Evolutionary conservation across 495 filamentous ascomycete species (phyloP).

Genomic region (Hypoxylon intermedium): DNA sequence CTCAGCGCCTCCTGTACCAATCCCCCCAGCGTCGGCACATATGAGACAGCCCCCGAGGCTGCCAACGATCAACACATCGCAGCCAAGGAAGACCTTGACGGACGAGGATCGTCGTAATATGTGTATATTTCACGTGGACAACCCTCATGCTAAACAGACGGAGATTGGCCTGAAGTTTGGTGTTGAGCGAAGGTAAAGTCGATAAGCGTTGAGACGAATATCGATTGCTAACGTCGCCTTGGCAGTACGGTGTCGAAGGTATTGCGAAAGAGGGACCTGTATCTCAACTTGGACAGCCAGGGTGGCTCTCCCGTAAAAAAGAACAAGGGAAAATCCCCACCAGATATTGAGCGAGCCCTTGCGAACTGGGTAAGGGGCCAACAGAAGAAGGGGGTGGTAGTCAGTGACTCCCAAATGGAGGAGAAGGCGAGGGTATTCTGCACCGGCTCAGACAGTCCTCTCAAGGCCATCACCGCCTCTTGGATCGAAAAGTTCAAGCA

Average conservation of each 20-base stretch:
- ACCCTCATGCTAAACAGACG: constrained; percentile 94
- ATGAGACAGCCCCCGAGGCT: constrained; percentile 54
- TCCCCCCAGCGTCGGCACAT: constrained; percentile 61
- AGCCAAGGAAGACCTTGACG: constrained; percentile 87
- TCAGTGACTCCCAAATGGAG: constrained; percentile 84
- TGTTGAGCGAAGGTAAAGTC: constrained; percentile 91
- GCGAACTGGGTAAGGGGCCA: constrained; percentile 86
- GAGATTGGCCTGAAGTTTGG: constrained; percentile 98
- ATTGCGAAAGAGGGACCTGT: constrained; percentile 94
- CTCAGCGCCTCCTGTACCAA: constrained; percentile 61
- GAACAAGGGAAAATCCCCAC: constrained; percentile 85
- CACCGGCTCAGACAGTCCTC: constrained; percentile 76
- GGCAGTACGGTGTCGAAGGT: constrained; percentile 98
- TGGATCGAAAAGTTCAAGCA: constrained; percentile 98
- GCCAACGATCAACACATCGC: constrained; percentile 60
- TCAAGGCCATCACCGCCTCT: constrained; percentile 73
- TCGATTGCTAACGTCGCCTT: constrained; percentile 33
- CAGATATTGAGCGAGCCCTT: constrained; percentile 92
- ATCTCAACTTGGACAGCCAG: constrained; percentile 86
- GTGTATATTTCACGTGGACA: constrained; percentile 94
- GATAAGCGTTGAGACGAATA: constrained; percentile 7
- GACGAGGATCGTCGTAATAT: constrained; percentile 90
- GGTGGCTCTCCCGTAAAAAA: constrained; percentile 88
- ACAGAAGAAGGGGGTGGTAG: constrained; percentile 73
- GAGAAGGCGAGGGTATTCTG: constrained; percentile 91